phyloP scores from a whole-genome alignment of 2,329 filamentous ascomycete genomes.

The Furcasterigmium sp. region DNA sequence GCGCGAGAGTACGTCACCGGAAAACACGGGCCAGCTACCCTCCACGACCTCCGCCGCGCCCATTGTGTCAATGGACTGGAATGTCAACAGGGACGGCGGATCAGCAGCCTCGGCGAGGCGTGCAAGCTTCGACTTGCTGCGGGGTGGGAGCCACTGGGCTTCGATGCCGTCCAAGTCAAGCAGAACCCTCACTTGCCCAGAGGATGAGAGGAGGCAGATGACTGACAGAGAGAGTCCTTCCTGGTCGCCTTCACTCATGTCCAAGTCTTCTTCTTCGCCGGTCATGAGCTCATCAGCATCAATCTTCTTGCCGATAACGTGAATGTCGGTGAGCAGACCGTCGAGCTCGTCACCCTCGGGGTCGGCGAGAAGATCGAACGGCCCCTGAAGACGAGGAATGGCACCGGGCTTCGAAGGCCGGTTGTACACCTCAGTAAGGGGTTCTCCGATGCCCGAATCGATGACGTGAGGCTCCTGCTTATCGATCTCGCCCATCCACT shows the following conservation, averaged over 20 bases:
- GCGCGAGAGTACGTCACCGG: constrained; percentile 53
- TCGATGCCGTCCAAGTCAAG: constrained; percentile 58
- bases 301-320: constrained; percentile 57
- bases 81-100: constrained; percentile 49
- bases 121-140: constrained; percentile 42
- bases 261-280: constrained; percentile 59
- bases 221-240: constrained; percentile 57
- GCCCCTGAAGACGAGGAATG: constrained; percentile 56
- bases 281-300: constrained; percentile 56
- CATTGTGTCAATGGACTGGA: constrained; percentile 59
- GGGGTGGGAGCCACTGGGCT: constrained; percentile 61
- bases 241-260: constrained; percentile 49
- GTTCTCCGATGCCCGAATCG: constrained; percentile 43
- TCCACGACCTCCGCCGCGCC: constrained; percentile 47
- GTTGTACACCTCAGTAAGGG: constrained; percentile 48
- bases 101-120: constrained; percentile 29
- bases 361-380: constrained; percentile 51
- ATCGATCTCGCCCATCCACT: constrained; percentile 64
- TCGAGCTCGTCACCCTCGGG: constrained; percentile 52
- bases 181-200: constrained; percentile 56
- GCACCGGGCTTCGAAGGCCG: constrained; percentile 53
- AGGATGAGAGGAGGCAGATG: constrained; percentile 55
- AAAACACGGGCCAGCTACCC: constrained; percentile 59
- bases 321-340: constrained; percentile 54
- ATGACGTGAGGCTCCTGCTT: constrained; percentile 54